These are phyloP conservation scores for Albugo candida DNA, from an alignment of 352 stramenopile species.

Conservation along the genomic window DNA sequence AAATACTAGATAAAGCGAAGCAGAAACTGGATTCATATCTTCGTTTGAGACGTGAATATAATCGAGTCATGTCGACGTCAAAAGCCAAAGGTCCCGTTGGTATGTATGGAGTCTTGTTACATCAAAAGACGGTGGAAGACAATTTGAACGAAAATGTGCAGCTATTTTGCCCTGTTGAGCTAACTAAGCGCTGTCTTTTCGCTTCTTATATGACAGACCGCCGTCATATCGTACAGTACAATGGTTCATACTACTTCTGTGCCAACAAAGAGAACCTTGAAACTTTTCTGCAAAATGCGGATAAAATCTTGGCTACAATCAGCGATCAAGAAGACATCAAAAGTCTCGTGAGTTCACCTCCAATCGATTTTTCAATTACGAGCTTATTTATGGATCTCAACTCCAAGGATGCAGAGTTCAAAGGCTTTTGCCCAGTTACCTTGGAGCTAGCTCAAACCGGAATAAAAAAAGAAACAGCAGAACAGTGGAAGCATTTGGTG, in stretches of 20 bases:
- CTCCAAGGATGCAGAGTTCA: slow-evolving; percentile 48
- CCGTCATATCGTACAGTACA: slow-evolving; percentile 22
- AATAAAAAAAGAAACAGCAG: slow-evolving; percentile 9
- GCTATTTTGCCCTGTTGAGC: slow-evolving; percentile 40
- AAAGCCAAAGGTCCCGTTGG: slow-evolving; percentile 8
- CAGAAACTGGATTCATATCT: slow-evolving; percentile 13
- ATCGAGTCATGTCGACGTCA: slow-evolving; percentile 2
- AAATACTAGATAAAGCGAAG: slow-evolving; percentile 13
- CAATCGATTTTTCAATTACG: slow-evolving; percentile 37
- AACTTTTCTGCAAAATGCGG: slow-evolving; percentile 14
- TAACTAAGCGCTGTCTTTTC: slow-evolving; percentile 17
- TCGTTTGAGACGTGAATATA: slow-evolving; percentile 7
- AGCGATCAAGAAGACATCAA: slow-evolving; percentile 15
- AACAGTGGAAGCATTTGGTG: slow-evolving; percentile 23
- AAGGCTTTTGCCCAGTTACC: slow-evolving; percentile 55
- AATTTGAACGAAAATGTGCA: slow-evolving; percentile 19
- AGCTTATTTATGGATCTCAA: slow-evolving; percentile 37
- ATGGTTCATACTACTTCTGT: slow-evolving; percentile 21
- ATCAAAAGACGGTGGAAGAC: slow-evolving; percentile 8
- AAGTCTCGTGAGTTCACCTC: slow-evolving; percentile 14
- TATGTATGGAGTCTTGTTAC: slow-evolving; percentile 16
- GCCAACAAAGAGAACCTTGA: slow-evolving; percentile 15
- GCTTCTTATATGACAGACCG: slow-evolving; percentile 12
- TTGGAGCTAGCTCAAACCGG: slow-evolving; percentile 11
- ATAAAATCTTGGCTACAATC: slow-evolving; percentile 13